phyloP scores from a whole-genome alignment of 345 rosid species.

The Hibiscus mutabilis region DNA sequence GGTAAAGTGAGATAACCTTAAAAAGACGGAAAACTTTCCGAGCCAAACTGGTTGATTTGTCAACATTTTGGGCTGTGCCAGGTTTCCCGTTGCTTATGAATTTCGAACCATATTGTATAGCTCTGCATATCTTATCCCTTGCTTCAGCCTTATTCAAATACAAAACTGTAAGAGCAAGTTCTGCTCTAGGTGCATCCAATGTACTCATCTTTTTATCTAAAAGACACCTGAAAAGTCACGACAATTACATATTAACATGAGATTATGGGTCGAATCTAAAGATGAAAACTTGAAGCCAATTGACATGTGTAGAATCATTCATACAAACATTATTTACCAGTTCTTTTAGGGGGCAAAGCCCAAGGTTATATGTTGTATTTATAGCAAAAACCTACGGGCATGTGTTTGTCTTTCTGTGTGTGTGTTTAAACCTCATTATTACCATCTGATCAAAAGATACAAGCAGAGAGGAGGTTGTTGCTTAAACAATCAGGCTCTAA shows the following conservation, averaged over 20 bases:
- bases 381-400: not conserved
- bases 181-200: slow-evolving; percentile 8
- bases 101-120: slow-evolving; percentile 92
- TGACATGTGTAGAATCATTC: not conserved
- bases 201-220: too few species aligned
- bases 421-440: too few species aligned
- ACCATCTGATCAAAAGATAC: too few species aligned
- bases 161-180: slow-evolving; percentile 58
- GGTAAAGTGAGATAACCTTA: slow-evolving; percentile 41
- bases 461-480: too few species aligned
- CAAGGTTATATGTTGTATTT: not conserved
- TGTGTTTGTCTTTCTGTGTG: too few species aligned
- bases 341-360: not conserved
- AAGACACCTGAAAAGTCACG: not conserved
- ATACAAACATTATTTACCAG: too few species aligned
- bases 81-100: slow-evolving; percentile 83
- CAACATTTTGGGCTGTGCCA: slow-evolving; percentile 89
- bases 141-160: slow-evolving; percentile 97
- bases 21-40: slow-evolving; percentile 95
- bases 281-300: not conserved
- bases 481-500: too few species aligned
- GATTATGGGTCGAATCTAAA: too few species aligned
- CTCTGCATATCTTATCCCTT: slow-evolving; percentile 98
- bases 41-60: slow-evolving; percentile 92
- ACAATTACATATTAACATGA: too few species aligned